Evolutionary conservation across 2,329 filamentous ascomycete species (phyloP).

Genomic region (Penicillium glabrum): DNA sequence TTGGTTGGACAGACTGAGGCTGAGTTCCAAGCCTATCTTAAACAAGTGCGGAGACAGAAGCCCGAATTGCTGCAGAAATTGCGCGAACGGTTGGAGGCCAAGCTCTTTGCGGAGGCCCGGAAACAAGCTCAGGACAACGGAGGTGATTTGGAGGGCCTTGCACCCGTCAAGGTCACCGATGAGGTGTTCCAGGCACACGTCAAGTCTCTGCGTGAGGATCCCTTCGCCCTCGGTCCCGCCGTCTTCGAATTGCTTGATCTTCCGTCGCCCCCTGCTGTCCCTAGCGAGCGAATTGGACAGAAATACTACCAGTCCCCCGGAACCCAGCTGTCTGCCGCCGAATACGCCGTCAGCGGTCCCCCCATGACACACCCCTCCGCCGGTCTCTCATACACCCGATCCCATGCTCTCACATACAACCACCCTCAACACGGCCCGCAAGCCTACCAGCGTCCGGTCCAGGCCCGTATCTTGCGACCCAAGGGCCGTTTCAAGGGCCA

Average conservation of each 20-base stretch:
- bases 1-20: slow-evolving; percentile 55
- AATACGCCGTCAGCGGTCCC: slow-evolving; percentile 50
- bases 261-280: slow-evolving; percentile 44
- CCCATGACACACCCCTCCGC: slow-evolving; percentile 66
- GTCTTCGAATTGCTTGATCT: slow-evolving; percentile 59
- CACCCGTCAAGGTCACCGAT: slow-evolving; percentile 36
- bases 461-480: slow-evolving; percentile 58
- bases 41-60: slow-evolving; percentile 44
- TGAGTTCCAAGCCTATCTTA: slow-evolving; percentile 56
- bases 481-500: slow-evolving; percentile 38
- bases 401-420: slow-evolving; percentile 56
- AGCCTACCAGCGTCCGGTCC: slow-evolving; percentile 50
- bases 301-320: slow-evolving; percentile 38
- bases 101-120: slow-evolving; percentile 35
- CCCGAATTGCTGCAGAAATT: slow-evolving; percentile 39
- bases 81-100: slow-evolving; percentile 33
- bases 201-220: slow-evolving; percentile 43
- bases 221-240: slow-evolving; percentile 51
- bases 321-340: slow-evolving; percentile 37
- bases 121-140: slow-evolving; percentile 44
- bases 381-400: slow-evolving; percentile 62
- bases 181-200: slow-evolving; percentile 50
- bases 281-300: slow-evolving; percentile 33
- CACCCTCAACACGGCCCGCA: slow-evolving; percentile 64
- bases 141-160: slow-evolving; percentile 32